A percentile compares a stretch with the other conserved stretches of the same genome.
These are phyloP conservation scores for Colletotrichum shisoi DNA, from an alignment of 2,329 filamentous ascomycete species.

Conservation along the genomic window DNA sequence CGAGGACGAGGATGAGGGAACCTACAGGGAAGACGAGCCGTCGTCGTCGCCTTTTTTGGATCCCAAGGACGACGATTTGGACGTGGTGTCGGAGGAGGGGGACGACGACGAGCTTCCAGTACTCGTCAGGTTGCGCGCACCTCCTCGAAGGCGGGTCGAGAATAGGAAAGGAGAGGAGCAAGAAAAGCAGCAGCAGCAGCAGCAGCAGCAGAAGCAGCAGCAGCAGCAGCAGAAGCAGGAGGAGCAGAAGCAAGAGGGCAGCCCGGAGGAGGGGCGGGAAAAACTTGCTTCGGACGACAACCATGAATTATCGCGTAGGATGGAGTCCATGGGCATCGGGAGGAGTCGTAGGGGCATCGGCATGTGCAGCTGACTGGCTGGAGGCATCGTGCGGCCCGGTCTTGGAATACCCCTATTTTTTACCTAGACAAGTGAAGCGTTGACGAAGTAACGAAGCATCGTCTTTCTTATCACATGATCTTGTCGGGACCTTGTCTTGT, in stretches of 20 bases:
- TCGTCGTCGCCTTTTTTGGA: slow-evolving; percentile 37
- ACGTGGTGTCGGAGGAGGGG: slow-evolving; percentile 46
- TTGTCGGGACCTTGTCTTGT: too few relatives aligned
- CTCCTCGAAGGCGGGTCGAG: neutral
- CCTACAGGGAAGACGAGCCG: slow-evolving; percentile 30
- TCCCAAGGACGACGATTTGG: slow-evolving; percentile 42
- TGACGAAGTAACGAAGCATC: slow-evolving; percentile 2
- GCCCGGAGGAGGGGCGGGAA: slow-evolving; percentile 14
- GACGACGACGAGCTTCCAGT: slow-evolving; percentile 38
- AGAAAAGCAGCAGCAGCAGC: neutral
- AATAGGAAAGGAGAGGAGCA: neutral
- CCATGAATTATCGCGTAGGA: slow-evolving; percentile 43
- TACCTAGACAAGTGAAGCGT: slow-evolving; percentile 2
- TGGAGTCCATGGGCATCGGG: slow-evolving; percentile 49
- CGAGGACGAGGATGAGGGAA: slow-evolving; percentile 28
- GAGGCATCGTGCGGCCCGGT: slow-evolving; percentile 5
- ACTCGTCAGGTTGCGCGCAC: slow-evolving; percentile 23
- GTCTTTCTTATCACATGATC: too few relatives aligned
- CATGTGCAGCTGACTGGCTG: slow-evolving; percentile 40
- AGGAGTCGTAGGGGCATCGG: slow-evolving; percentile 41
- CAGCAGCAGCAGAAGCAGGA: slow-evolving; percentile 6
- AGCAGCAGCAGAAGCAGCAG: slow-evolving; percentile 4
- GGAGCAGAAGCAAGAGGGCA: slow-evolving; percentile 10
- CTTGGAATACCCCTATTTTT: slow-evolving; percentile 34
- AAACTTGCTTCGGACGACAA: slow-evolving; percentile 29